A percentile compares a stretch with the other conserved stretches of the same genome.
phyloP scores from a whole-genome alignment of 148 eudicot genomes.

The Dysphania ambrosioides region DNA sequence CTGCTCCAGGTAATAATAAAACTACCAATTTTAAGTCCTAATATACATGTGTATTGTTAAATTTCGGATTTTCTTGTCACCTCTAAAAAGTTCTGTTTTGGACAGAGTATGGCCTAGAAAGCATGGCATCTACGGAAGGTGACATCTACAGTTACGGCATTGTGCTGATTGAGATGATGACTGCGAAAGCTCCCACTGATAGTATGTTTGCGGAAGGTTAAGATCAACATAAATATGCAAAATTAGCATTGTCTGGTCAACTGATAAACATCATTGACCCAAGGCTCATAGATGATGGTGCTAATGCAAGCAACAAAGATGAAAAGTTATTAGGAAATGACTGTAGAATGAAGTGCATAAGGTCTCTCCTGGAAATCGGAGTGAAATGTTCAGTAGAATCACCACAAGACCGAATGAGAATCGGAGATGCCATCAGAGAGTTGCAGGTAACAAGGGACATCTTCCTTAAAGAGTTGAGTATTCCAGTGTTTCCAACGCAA shows the following conservation, averaged over 20 bases:
- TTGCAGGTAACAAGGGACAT: background rate
- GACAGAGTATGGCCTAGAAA: constrained; percentile 12
- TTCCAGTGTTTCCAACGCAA: too few relatives aligned
- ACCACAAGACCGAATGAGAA: constrained; percentile 25
- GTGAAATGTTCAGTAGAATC: constrained; percentile 19
- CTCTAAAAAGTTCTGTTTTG: background rate
- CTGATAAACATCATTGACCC: constrained; percentile 8
- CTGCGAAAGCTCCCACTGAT: background rate
- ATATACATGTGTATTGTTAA: too few relatives aligned
- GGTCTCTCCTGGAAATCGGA: constrained; percentile 12
- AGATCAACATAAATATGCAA: constrained; percentile 2
- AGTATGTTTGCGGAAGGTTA: background rate
- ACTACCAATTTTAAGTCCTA: too few relatives aligned
- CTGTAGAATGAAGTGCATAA: background rate
- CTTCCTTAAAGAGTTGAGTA: background rate
- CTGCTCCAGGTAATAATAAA: constrained; percentile 30
- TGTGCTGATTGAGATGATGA: constrained; percentile 15
- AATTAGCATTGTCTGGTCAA: background rate
- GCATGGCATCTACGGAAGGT: background rate
- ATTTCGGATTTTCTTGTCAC: too few relatives aligned
- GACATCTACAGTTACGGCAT: background rate
- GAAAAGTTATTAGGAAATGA: background rate
- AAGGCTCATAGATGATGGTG: constrained; percentile 8
- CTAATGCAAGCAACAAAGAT: background rate
- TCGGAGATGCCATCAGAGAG: constrained; percentile 7